Conservation (phyloP, 2,329 filamentous ascomycete genomes). For the Davidsoniella neocaledoniae region DNA sequence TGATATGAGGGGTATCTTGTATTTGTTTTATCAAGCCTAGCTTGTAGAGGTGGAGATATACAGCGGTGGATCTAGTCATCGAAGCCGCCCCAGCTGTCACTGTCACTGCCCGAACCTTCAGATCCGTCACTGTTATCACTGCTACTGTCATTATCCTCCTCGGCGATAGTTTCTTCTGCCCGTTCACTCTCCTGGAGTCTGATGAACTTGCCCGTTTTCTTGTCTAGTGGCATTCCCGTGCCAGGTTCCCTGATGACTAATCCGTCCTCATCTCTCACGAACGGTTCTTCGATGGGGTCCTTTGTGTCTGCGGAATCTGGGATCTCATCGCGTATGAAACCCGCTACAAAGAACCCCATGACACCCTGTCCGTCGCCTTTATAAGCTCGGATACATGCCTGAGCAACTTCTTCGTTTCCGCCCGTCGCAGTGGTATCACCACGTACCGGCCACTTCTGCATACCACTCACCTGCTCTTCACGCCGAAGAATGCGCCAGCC, state of each 20-base stretch:
- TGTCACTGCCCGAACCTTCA: conserved; percentile 11
- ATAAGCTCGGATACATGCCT: conserved; percentile 67
- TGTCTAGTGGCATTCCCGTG: conserved; percentile 22
- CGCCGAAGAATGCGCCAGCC: conserved; percentile 68
- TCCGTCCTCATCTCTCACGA: conserved; percentile 33
- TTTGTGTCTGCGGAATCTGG: conserved; percentile 14
- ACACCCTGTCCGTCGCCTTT: conserved; percentile 68
- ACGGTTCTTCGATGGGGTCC: conserved; percentile 27
- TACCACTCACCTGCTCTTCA: conserved; percentile 56
- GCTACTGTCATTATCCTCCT: conserved; percentile 8
- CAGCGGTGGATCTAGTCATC: conserved; percentile 14
- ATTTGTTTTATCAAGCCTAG: neutral
- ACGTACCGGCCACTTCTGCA: conserved; percentile 58
- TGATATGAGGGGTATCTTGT: neutral
- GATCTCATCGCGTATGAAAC: conserved; percentile 48
- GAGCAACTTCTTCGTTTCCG: conserved; percentile 38
- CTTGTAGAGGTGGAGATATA: neutral
- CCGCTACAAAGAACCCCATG: conserved; percentile 94
- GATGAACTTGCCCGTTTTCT: conserved; percentile 19
- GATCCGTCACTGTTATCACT: neutral
- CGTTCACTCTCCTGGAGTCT: conserved; percentile 26
- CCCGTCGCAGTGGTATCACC: conserved; percentile 34
- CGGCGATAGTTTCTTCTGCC: conserved; percentile 14
- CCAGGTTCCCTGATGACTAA: conserved; percentile 21
- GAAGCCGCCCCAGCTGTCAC: conserved; percentile 13